Evolutionary conservation across 805 yeast genomes (phyloP).

Genomic region (Wickerhamomyces silvicola): DNA sequence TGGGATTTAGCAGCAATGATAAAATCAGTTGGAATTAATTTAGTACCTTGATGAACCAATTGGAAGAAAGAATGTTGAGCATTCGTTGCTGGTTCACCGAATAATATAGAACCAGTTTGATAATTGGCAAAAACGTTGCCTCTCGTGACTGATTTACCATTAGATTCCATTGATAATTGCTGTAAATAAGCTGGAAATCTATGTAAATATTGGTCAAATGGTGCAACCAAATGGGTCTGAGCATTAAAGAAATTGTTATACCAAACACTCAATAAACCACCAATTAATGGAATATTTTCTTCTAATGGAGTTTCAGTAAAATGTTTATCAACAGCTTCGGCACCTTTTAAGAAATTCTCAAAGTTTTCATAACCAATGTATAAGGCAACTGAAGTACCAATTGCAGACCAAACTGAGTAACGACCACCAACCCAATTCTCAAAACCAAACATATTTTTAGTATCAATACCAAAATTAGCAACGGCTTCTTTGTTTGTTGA

Average conservation of each 20-base stretch:
- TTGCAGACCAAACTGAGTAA: slow-evolving; percentile 99
- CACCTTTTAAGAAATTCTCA: slow-evolving; percentile 89
- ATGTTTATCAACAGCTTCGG: slow-evolving; percentile 94
- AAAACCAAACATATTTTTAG: slow-evolving; percentile 97
- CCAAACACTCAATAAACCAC: slow-evolving; percentile 95
- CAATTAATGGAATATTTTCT: slow-evolving; percentile 86
- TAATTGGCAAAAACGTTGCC: slow-evolving; percentile 86
- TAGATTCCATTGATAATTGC: slow-evolving; percentile 98
- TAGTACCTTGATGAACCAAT: slow-evolving; percentile 98
- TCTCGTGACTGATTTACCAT: slow-evolving; percentile 96
- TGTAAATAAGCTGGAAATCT: slow-evolving; percentile 99
- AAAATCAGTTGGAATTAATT: slow-evolving; percentile 94
- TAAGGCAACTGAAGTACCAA: slow-evolving; percentile 91
- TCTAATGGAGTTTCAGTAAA: slow-evolving; percentile 79
- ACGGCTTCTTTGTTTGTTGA: slow-evolving; percentile 92
- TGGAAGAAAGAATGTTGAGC: slow-evolving; percentile 99
- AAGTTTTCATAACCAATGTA: slow-evolving; percentile 96
- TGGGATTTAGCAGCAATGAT: slow-evolving; percentile 96
- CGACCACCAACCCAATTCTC: slow-evolving; percentile 99
- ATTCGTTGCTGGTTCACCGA: slow-evolving; percentile 98
- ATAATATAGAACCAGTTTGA: slow-evolving; percentile 91
- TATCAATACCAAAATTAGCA: slow-evolving; percentile 91
- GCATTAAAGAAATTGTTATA: slow-evolving; percentile 98
- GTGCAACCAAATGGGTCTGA: slow-evolving; percentile 97
- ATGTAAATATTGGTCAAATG: slow-evolving; percentile 97